phyloP scores from a whole-genome alignment of 2,329 filamentous ascomycete genomes.

The Sclerotinia sclerotiorum region DNA sequence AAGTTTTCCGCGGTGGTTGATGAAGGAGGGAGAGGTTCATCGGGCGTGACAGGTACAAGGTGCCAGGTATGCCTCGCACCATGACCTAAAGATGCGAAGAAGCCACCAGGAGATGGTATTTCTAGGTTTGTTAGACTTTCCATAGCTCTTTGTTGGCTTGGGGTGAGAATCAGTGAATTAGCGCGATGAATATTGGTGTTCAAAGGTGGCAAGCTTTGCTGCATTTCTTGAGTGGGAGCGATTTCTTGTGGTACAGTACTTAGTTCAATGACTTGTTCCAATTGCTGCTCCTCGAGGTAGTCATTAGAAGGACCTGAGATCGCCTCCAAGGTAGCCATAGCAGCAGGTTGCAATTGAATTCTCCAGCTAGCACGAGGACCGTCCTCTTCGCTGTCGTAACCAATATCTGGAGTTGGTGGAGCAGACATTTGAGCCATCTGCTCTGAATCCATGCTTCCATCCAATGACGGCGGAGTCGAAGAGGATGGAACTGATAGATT shows the following conservation, averaged over 20 bases:
- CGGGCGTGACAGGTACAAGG: constrained; percentile 54
- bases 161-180: constrained; percentile 45
- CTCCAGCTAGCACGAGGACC: constrained; percentile 64
- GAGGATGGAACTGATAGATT: constrained; percentile 73
- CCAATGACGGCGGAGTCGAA: constrained; percentile 77
- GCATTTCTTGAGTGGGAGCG: constrained; percentile 51
- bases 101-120: constrained; percentile 87
- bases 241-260: constrained; percentile 32
- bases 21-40: constrained; percentile 64
- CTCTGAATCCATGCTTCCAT: constrained; percentile 85
- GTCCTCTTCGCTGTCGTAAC: constrained; percentile 53
- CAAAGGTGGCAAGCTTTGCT: constrained; percentile 52
- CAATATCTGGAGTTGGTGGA: constrained; percentile 77
- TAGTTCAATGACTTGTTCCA: constrained; percentile 56
- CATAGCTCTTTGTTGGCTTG: constrained; percentile 58
- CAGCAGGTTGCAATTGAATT: constrained; percentile 73
- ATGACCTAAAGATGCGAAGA: constrained; percentile 82
- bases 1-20: constrained; percentile 92
- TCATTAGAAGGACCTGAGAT: constrained; percentile 60
- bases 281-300: constrained; percentile 62
- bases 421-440: constrained; percentile 81
- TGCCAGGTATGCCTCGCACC: constrained; percentile 82
- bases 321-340: constrained; percentile 76
- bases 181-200: constrained; percentile 45
- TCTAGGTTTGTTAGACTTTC: constrained; percentile 78